Evolutionary conservation across 148 eudicot genomes (phyloP), one percentile per base, ranked within the genome.

Genomic region (Polygonum aviculare): DNA sequence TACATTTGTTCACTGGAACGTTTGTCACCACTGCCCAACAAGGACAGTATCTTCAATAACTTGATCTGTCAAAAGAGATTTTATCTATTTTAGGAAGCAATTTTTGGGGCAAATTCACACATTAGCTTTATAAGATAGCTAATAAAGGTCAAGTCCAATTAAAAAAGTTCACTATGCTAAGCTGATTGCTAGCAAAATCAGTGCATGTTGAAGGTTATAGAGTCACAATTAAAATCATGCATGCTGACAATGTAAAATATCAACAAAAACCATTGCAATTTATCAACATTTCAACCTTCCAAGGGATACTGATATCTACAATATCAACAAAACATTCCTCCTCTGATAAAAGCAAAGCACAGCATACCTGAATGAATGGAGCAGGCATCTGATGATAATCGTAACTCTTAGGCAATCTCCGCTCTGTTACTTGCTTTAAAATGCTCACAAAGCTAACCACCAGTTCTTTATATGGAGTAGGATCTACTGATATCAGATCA

Each of bases 321-420:
- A 33, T 33, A 5, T 65, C 35, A 65, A 33, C 4, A 7, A 4
- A 33, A 63, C 35, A 19, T 15, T 14, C 12, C 12, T 35, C 71
- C 1, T 35, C 71, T 65, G 5, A 7, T 35, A 15, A 35, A 65
- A 65, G 33, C 14, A 65, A 35, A 65, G 41, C 41, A 65, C 36
- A 4, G 8, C 38, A 14, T 76, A 86, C 99, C 94, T 96, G 99
- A 80, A 96, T 90, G 83, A 96, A 96, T 78, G 99, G 99, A 84
- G 99, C 99, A 74, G 98, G 99, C 93, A 93, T 91, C 82, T 93
- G 99, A 86, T 96, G 99, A 87, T 96, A 96, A 81, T 93, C 99
- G 75, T 93, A 96, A 81, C 87, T 90, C 85, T 96, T 93, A 12
- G 99, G 98, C 83, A 96, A 85, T 87, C 97, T 87, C 45, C 94